phyloP scores from a whole-genome alignment of 768 basidiomycete genomes.

The Mycena rosella region DNA sequence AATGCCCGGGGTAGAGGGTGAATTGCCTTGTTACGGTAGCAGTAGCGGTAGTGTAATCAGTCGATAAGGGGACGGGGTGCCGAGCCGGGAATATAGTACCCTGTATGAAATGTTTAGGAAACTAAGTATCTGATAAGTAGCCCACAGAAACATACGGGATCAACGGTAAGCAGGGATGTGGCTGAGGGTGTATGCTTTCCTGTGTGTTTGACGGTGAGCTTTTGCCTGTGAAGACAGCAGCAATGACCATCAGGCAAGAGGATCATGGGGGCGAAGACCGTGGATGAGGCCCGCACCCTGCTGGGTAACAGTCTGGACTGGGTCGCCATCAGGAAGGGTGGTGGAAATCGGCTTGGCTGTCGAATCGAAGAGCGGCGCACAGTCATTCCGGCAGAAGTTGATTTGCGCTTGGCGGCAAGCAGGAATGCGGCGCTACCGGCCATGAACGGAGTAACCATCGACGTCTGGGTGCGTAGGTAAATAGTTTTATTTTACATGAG shows the following conservation, averaged over 20 bases:
- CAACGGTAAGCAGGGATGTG: conserved; percentile 62
- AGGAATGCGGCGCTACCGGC: conserved; percentile 61
- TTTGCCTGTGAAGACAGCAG: conserved; percentile 50
- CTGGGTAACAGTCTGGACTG: conserved; percentile 64
- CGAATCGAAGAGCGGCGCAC: conserved; percentile 53
- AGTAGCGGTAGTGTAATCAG: conserved; percentile 56
- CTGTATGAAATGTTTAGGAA: conserved; percentile 39
- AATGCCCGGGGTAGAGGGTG: conserved; percentile 58
- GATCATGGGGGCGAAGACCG: conserved; percentile 63
- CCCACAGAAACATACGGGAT: conserved; percentile 1
- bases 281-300: conserved; percentile 71
- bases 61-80: conserved; percentile 66
- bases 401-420: conserved; percentile 55
- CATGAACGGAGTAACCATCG: conserved; percentile 61
- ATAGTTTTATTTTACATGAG: not conserved
- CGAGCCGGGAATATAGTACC: conserved; percentile 55
- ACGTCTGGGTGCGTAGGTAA: conserved; percentile 41
- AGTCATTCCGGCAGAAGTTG: conserved; percentile 41
- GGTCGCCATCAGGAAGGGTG: conserved; percentile 61
- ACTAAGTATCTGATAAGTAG: not conserved
- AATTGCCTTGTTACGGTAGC: conserved; percentile 63
- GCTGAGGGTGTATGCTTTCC: conserved; percentile 60
- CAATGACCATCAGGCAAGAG: conserved; percentile 57
- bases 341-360: conserved; percentile 60
- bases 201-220: conserved; percentile 65